These are phyloP conservation scores for Podospora comata DNA, from an alignment of 495 filamentous ascomycete genomes.

Conservation along the genomic window DNA sequence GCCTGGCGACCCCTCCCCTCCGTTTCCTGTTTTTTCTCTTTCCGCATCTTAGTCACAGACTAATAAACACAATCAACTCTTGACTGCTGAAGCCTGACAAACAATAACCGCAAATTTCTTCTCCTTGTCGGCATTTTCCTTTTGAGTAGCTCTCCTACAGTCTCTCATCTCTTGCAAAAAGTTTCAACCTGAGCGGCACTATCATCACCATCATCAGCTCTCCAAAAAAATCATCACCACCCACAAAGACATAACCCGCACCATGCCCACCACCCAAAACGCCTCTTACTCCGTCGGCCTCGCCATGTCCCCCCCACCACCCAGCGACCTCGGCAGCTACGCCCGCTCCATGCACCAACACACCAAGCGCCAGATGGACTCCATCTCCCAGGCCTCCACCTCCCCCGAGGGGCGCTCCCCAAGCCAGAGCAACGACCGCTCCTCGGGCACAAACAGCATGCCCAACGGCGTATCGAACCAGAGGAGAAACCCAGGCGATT, in stretches of 20 bases:
- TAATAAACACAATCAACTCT: constrained; percentile 2
- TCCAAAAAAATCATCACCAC: constrained; percentile 5
- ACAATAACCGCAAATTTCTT: constrained; percentile 1
- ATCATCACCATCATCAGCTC: not conserved
- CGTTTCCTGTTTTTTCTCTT: constrained; percentile 12
- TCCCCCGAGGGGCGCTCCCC: not conserved
- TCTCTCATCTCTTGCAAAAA: not conserved
- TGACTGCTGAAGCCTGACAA: not conserved
- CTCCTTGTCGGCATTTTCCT: not conserved
- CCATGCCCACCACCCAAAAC: constrained; percentile 37
- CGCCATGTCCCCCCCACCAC: constrained; percentile 37
- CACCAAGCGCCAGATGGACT: constrained; percentile 52
- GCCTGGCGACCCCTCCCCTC: constrained; percentile 16
- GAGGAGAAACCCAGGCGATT: constrained; percentile 17
- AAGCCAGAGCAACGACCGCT: constrained; percentile 16
- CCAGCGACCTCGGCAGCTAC: constrained; percentile 44
- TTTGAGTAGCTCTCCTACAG: not conserved
- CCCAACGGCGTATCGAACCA: constrained; percentile 34
- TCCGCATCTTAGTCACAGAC: constrained; percentile 6
- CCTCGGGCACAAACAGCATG: constrained; percentile 24
- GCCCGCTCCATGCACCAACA: constrained; percentile 49
- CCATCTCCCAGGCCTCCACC: constrained; percentile 30
- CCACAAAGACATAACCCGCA: not conserved
- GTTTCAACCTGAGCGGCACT: not conserved
- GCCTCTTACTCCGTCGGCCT: constrained; percentile 30